Evolutionary conservation across 2,329 filamentous ascomycete genomes (phyloP).

Genomic region (Gaeumannomyces sp.): DNA sequence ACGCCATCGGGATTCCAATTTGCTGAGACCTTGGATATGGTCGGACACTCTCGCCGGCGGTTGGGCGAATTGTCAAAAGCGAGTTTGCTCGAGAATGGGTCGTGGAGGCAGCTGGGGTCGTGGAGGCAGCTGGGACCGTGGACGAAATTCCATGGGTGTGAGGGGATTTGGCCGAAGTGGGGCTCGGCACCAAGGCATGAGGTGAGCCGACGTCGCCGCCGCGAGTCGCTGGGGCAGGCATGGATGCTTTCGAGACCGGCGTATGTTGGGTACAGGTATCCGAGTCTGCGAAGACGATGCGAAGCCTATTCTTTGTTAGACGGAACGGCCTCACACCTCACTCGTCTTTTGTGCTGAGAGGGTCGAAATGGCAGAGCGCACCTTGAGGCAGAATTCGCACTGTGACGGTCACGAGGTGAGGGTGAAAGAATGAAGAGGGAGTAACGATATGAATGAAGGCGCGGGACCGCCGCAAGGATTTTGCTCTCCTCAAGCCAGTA

Average conservation of each 20-base stretch:
- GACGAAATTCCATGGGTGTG: conserved; percentile 5
- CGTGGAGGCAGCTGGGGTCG: neutral
- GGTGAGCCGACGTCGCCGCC: conserved; percentile 6
- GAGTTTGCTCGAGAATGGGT: neutral
- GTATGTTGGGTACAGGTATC: neutral
- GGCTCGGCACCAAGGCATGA: conserved; percentile 7
- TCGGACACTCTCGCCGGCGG: neutral
- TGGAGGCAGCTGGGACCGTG: neutral
- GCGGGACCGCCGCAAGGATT: neutral
- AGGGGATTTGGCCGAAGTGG: conserved; percentile 10
- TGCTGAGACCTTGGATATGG: neutral
- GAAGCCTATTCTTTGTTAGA: neutral
- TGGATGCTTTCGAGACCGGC: neutral
- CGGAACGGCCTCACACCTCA: neutral
- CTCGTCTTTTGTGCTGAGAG: neutral
- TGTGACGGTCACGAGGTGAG: neutral
- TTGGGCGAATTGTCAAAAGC: neutral
- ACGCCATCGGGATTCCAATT: conserved; percentile 41
- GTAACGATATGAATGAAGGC: neutral
- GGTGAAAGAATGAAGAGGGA: neutral
- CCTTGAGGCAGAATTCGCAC: neutral
- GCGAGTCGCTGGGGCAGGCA: neutral
- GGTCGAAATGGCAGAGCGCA: neutral
- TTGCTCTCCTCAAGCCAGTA: neutral
- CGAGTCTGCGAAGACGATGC: neutral